Base-by-base conservation (phyloP, 1,284 basidiomycete genomes). In the Cutaneotrichosporon arboriforme region DNA sequence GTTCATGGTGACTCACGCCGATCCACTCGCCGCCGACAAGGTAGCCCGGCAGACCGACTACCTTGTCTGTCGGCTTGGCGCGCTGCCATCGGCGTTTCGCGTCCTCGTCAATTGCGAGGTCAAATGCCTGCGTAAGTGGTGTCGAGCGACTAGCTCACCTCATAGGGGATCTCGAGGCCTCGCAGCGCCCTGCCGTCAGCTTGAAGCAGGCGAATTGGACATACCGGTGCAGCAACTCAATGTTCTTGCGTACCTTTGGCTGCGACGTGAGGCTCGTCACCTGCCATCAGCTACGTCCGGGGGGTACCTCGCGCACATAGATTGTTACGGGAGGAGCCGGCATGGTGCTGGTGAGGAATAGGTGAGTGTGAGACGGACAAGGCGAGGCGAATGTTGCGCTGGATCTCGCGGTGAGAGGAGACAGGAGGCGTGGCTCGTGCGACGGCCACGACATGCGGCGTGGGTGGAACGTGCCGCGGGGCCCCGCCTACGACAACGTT, bases 61-160 rank as follows among this genome's bases (percentile, higher is more conserved):
- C 65, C 53, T 57, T 51, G 8, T 69, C 72, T 8, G 64, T 52
- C 4, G 70, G 70, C 55, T 71, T 72, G 35, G 72, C 63, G 8
- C 70, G 58, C 56, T 74, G 72, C 72, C 72, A 74, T 36, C 66
- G 60, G 39, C 64, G 65, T 59, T 74, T 74, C 13, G 72, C 72
- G 23, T 70, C 70, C 50, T 67, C 65, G 45, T 74, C 70, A 23
- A 61, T 70, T 12, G 68, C 70, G 13, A 74, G 61, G 46, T 74
- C 72, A 50, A 61, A 66, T 20, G 65, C 35, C 60, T 57, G 38
- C 3, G 26, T 49, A 15, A 49, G 52, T 15, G 10, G 10, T 34
- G 26, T 34, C 12, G 22, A n/a, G 4, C 8, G 18, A 10, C 1
- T 8, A n/a, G 54, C 68, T 40, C 40, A 72, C 71, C 51, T 68